Conservation (phyloP, 208 protist species). For the Crithidia brevicula region DNA sequence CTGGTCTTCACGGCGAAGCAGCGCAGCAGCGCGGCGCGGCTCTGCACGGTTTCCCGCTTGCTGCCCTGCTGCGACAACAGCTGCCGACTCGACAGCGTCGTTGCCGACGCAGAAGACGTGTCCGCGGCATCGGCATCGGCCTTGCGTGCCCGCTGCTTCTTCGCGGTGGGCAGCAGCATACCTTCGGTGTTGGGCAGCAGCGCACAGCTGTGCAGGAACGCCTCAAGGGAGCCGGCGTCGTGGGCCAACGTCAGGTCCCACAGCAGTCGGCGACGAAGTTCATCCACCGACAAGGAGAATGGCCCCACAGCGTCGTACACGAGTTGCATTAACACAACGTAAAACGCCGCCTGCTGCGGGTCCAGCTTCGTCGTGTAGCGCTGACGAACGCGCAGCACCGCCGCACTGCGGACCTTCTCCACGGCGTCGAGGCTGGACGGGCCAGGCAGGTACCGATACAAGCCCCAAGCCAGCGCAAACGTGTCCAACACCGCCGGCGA, state of each 20-base stretch:
- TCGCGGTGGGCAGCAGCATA: constrained; percentile 19
- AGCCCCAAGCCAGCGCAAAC: constrained; percentile 65
- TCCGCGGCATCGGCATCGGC: not conserved
- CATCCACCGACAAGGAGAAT: constrained; percentile 66
- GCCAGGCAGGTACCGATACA: constrained; percentile 51
- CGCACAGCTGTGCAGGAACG: constrained; percentile 67
- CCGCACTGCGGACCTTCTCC: constrained; percentile 36
- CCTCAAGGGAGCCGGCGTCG: constrained; percentile 56
- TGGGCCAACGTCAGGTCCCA: constrained; percentile 68
- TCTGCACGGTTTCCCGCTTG: constrained; percentile 17
- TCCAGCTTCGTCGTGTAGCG: constrained; percentile 69
- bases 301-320: constrained; percentile 80
- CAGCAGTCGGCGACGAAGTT: constrained; percentile 62
- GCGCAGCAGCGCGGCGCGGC: constrained; percentile 40
- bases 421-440: constrained; percentile 32
- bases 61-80: constrained; percentile 3
- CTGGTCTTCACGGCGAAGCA: constrained; percentile 49
- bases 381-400: constrained; percentile 57
- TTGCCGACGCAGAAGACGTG: not conserved
- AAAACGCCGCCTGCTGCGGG: constrained; percentile 43
- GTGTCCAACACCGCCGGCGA: constrained; percentile 55
- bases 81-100: constrained; percentile 40
- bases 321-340: constrained; percentile 73
- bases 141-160: constrained; percentile 25
- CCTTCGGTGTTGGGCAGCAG: constrained; percentile 43